Percentiles rank a stretch among this genome's conserved stretches.
These are phyloP conservation scores for Alternaria arbusti DNA, from an alignment of 2,329 filamentous ascomycete species.

Conservation along the genomic window DNA sequence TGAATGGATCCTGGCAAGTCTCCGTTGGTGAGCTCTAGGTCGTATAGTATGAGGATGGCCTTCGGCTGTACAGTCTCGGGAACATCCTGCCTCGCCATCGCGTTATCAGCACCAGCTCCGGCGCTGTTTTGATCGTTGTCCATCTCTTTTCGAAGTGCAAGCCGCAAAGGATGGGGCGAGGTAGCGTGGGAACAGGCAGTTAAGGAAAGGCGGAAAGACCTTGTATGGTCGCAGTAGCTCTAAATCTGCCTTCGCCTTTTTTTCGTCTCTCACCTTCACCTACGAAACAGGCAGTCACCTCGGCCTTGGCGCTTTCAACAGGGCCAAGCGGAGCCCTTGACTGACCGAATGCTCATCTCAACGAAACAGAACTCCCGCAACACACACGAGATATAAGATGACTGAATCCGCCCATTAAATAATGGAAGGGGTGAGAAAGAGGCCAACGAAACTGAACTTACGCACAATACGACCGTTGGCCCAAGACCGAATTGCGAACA, in stretches of 20 bases:
- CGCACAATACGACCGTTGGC: too few species aligned
- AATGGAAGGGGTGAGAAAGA: too few species aligned
- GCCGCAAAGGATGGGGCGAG: neutral
- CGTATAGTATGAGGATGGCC: neutral
- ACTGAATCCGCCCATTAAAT: too few species aligned
- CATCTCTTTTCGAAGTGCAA: neutral
- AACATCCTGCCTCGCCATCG: neutral
- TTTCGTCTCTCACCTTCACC: neutral
- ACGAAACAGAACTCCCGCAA: neutral
- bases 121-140: neutral
- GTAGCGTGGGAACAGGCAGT: neutral
- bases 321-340: neutral
- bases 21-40: neutral
- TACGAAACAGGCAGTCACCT: neutral
- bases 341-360: neutral
- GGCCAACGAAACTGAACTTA: too few species aligned
- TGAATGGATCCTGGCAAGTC: neutral
- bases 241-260: neutral
- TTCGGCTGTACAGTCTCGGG: neutral
- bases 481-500: too few species aligned
- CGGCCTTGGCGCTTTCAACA: neutral
- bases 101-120: neutral
- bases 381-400: too few species aligned
- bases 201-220: neutral
- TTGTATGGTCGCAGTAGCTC: neutral